phyloP scores from a whole-genome alignment of 1,139 yeast species.

The Geotrichum klebahnii region DNA sequence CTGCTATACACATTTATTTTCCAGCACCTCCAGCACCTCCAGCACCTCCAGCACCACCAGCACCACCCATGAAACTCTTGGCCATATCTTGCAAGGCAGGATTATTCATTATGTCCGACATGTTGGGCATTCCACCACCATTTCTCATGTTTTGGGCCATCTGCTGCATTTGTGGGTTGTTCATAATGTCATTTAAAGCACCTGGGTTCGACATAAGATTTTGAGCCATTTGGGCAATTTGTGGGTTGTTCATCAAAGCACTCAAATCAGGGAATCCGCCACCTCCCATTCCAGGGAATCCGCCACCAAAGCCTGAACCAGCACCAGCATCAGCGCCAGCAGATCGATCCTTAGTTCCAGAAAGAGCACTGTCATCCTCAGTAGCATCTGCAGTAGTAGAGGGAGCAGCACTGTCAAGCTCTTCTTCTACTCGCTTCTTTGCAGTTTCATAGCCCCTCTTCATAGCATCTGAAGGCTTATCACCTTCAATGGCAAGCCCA shows the following conservation, averaged over 20 bases:
- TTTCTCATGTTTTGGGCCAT: slow-evolving; percentile 25
- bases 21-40: not conserved
- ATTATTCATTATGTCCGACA: slow-evolving; percentile 71
- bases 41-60: slow-evolving; percentile 6
- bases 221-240: slow-evolving; percentile 79
- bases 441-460: slow-evolving; percentile 91
- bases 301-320: slow-evolving; percentile 40
- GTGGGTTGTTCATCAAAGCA: slow-evolving; percentile 81
- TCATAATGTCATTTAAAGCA: slow-evolving; percentile 72
- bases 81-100: slow-evolving; percentile 71
- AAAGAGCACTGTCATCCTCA: slow-evolving; percentile 34
- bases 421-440: slow-evolving; percentile 75
- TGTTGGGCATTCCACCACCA: slow-evolving; percentile 48
- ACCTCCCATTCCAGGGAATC: slow-evolving; percentile 48
- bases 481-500: slow-evolving; percentile 87
- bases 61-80: slow-evolving; percentile 36
- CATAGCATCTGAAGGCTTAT: slow-evolving; percentile 82
- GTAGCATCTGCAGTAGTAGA: slow-evolving; percentile 28
- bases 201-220: slow-evolving; percentile 86
- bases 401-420: slow-evolving; percentile 44
- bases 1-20: not conserved
- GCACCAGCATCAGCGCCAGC: slow-evolving; percentile 51
- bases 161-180: slow-evolving; percentile 51
- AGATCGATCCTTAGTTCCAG: slow-evolving; percentile 34
- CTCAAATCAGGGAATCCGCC: slow-evolving; percentile 74